Base-by-base conservation (phyloP, 352 stramenopile genomes). In the Globisporangium sylvaticum region DNA sequence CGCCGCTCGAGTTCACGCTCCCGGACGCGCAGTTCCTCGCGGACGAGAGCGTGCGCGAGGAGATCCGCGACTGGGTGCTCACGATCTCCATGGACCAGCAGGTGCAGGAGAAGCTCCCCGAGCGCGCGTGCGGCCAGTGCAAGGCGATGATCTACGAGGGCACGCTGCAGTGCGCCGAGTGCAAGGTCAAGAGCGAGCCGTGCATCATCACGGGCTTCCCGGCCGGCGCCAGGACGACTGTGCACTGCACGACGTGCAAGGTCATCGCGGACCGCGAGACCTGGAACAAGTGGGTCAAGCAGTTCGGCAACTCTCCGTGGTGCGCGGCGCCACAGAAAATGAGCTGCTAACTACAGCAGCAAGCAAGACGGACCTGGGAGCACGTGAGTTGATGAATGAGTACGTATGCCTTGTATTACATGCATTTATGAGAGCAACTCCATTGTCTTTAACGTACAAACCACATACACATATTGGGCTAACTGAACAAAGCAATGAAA, bases 61-160 rank as follows among this genome's bases (percentile, higher is more conserved):
- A 98, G 71, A 95, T 98, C 31, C 84, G 95, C 20, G 94, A 98
- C 71, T 98, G 94, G 94, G 94, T 98, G 27, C 71, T 98, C 4
- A 91, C 85, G 25, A 96, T 97, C 66, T 98, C 92, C n/a, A 98
- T 98, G 87, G 94, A 98, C 73, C 83, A 97, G 66, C 83, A 96
- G 54, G 89, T 98, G 25, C 90, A 97, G 22, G 91, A 98, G 72
- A 93, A 95, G 66, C 79, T 96, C 4, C 84, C 87, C 0, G 84
- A 93, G 65, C 79, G 79, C 39, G 75, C 80, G 18, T 98, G 81
- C 67, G 70, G 67, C 22, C 80, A 83, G 65, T 93, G 83, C 53
- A 87, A 92, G 60, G 88, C 88, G 1, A 91, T 87, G 34, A 83
- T 98, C 63, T 98, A 98, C 75, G 90, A 97, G 69, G 87, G 78